A percentile compares a stretch with the other conserved stretches of the same genome.
Evolutionary conservation across 345 rosid species (phyloP).

Genomic region (Barbarea vulgaris): DNA sequence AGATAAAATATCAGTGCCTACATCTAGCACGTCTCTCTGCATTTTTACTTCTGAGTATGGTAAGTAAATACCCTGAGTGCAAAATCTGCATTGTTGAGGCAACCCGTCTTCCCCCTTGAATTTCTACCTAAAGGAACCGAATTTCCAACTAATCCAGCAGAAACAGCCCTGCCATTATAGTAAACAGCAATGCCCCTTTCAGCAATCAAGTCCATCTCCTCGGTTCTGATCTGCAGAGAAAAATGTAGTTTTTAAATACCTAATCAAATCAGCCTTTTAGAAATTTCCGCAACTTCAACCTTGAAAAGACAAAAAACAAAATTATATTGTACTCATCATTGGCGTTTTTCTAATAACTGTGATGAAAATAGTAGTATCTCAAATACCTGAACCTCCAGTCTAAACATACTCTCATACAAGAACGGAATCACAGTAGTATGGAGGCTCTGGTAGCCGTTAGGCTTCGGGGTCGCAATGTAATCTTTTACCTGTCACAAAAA

Average conservation of each 20-base stretch:
- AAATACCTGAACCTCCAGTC: constrained; percentile 84
- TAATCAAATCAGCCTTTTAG: constrained; percentile 5
- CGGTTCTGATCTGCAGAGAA: constrained; percentile 82
- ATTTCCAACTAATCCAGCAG: constrained; percentile 76
- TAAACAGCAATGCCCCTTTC: constrained; percentile 98
- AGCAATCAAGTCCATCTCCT: constrained; percentile 97
- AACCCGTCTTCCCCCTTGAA: constrained; percentile 75
- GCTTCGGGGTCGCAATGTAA: constrained; percentile 97
- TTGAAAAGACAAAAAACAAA: background rate
- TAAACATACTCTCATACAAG: constrained; percentile 88
- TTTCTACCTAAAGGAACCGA: constrained; percentile 63
- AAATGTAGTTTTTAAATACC: constrained; percentile 18
- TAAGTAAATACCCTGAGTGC: constrained; percentile 78
- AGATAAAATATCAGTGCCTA: constrained; percentile 1
- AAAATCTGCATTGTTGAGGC: constrained; percentile 88
- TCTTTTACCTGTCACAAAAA: constrained; percentile 76
- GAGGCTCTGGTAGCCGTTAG: constrained; percentile 98
- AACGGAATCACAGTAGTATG: constrained; percentile 91
- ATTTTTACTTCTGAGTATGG: constrained; percentile 18
- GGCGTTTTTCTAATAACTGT: background rate
- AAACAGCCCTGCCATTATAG: constrained; percentile 83
- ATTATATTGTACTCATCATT: background rate
- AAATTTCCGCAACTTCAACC: constrained; percentile 15
- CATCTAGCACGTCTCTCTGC: constrained; percentile 18
- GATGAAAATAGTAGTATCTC: constrained; percentile 6